phyloP scores from a whole-genome alignment of 1,284 basidiomycete species.

The Puccinia sorghi region DNA sequence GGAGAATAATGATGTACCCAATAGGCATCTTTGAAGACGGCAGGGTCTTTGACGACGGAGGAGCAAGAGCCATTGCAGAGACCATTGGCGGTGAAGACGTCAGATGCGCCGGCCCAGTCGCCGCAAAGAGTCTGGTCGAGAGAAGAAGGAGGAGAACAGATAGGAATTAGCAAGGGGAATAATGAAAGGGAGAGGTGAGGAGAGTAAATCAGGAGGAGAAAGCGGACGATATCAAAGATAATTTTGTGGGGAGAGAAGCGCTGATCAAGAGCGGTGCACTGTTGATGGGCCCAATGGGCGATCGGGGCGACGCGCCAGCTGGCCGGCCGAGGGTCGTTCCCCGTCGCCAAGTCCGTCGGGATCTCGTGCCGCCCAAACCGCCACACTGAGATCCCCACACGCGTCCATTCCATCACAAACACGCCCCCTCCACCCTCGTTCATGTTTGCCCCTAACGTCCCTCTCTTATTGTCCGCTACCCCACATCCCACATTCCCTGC shows the following conservation, averaged over 20 bases:
- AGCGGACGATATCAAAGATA: constrained; percentile 65
- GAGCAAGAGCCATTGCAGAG: constrained; percentile 72
- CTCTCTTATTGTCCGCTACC: constrained; percentile 63
- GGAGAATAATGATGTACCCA: constrained; percentile 35
- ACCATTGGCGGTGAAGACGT: constrained; percentile 58
- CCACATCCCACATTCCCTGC: constrained; percentile 69
- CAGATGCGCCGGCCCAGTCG: constrained; percentile 75
- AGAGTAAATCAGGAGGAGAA: constrained; percentile 60
- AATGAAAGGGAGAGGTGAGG: too few relatives aligned
- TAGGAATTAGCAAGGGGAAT: too few relatives aligned
- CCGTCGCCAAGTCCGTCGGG: constrained; percentile 67
- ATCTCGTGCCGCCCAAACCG: constrained; percentile 58
- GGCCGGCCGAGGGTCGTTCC: constrained; percentile 65
- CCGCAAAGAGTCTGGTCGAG: constrained; percentile 71
- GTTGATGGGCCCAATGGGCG: constrained; percentile 67
- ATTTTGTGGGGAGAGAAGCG: constrained; percentile 72
- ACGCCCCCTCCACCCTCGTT: constrained; percentile 73
- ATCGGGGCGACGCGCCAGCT: constrained; percentile 64
- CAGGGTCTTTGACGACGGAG: constrained; percentile 67
- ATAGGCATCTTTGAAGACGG: constrained; percentile 63
- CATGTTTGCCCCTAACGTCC: constrained; percentile 70
- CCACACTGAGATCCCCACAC: constrained; percentile 71
- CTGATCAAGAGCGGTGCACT: constrained; percentile 65
- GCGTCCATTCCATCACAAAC: constrained; percentile 71
- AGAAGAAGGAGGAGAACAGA: too few relatives aligned